A percentile compares a stretch with the other conserved stretches of the same genome.
Evolutionary conservation across 495 filamentous ascomycete species (phyloP).

Genomic region (Penicillium angulare): DNA sequence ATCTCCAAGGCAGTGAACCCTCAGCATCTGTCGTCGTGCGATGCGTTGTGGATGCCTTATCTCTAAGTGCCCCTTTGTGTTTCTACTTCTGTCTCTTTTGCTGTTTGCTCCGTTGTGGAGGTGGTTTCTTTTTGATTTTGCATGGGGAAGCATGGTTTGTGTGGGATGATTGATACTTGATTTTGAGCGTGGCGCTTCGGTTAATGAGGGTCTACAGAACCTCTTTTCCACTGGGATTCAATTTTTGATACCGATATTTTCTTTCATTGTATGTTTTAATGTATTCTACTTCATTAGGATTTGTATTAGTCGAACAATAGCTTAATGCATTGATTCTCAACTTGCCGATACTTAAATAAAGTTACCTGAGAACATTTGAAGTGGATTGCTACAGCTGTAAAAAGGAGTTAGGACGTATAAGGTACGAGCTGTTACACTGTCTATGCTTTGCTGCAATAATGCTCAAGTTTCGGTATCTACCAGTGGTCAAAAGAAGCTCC

Average conservation of each 20-base stretch:
- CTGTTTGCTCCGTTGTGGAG: background rate
- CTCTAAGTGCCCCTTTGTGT: conserved; percentile 49
- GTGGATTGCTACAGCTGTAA: no score
- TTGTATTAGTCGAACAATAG: background rate
- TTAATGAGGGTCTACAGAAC: background rate
- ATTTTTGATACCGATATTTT: conserved; percentile 28
- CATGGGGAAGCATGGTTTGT: conserved; percentile 14
- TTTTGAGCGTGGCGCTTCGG: conserved; percentile 38
- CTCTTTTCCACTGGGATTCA: conserved; percentile 11
- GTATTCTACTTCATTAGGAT: background rate
- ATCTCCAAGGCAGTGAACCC: conserved; percentile 85
- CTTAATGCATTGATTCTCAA: background rate
- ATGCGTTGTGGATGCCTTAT: conserved; percentile 98
- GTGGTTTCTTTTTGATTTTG: conserved; percentile 11
- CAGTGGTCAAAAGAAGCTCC: no score
- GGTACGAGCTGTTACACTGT: no score
- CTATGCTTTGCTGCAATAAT: no score
- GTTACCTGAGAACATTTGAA: no score
- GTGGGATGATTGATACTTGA: conserved; percentile 19
- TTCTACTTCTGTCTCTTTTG: conserved; percentile 11
- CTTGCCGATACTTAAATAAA: no score
- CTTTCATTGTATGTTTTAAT: conserved; percentile 21
- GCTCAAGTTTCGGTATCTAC: no score
- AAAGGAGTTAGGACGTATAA: no score
- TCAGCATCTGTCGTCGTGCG: conserved; percentile 74